Percentiles rank a stretch among this genome's conserved stretches.
Conservation (phyloP, 106 monocot genomes). For the Phalaenopsis equestris region DNA sequence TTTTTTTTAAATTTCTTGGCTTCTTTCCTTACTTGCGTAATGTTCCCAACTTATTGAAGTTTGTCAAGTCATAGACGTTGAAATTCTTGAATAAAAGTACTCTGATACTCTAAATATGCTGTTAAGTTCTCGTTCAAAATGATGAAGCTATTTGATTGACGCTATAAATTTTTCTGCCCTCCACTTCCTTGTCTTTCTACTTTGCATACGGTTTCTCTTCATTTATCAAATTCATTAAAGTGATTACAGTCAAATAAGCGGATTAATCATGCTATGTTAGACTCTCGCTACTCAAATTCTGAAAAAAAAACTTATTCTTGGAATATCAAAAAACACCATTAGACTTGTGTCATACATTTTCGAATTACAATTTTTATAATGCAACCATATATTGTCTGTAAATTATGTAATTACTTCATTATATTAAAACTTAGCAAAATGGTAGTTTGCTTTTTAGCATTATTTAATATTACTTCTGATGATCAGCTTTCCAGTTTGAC, state of each 20-base stretch:
- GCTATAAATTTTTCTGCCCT: neutral
- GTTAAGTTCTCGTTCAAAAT: neutral
- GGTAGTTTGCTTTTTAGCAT: neutral
- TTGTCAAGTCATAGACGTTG: neutral
- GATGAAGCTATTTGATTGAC: neutral
- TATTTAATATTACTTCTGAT: neutral
- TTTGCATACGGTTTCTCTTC: neutral
- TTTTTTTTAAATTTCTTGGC: neutral
- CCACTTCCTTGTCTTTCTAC: neutral
- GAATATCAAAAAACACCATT: too few species aligned
- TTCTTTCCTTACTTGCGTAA: neutral
- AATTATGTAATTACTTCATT: too few species aligned
- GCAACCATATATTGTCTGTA: too few species aligned
- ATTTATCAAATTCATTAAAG: neutral
- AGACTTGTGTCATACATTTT: too few species aligned
- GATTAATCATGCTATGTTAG: too few species aligned
- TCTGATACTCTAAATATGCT: neutral
- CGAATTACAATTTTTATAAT: too few species aligned
- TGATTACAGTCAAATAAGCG: too few species aligned
- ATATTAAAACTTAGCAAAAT: neutral
- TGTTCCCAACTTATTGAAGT: neutral
- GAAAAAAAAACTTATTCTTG: too few species aligned
- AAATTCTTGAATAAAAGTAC: neutral
- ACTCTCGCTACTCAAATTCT: too few species aligned
- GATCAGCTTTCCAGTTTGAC: neutral